These are phyloP conservation scores for Amanita molliuscula DNA, from an alignment of 768 basidiomycete genomes.

Conservation along the genomic window DNA sequence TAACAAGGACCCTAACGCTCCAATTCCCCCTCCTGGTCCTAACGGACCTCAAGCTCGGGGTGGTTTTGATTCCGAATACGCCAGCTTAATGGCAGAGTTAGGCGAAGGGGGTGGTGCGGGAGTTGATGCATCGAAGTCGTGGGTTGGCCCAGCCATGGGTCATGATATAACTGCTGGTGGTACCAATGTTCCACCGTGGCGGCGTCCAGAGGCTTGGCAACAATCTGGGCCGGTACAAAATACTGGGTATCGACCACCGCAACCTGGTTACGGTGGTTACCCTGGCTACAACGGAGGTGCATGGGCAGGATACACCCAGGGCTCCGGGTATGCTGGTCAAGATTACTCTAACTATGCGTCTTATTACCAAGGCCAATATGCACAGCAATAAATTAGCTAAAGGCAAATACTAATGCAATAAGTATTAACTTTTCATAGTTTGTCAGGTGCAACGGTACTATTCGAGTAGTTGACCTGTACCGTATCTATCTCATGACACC, in stretches of 20 bases:
- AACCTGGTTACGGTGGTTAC: slow-evolving; percentile 43
- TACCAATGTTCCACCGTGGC: slow-evolving; percentile 83
- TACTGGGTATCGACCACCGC: slow-evolving; percentile 64
- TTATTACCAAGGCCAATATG: slow-evolving; percentile 84
- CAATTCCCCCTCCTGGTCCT: slow-evolving; percentile 29
- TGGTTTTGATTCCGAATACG: slow-evolving; percentile 97
- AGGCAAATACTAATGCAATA: not conserved
- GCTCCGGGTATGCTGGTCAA: slow-evolving; percentile 40
- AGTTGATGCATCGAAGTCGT: slow-evolving; percentile 43
- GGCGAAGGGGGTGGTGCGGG: slow-evolving; percentile 66
- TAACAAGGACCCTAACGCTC: slow-evolving; percentile 80
- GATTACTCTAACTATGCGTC: slow-evolving; percentile 79
- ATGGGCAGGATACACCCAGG: slow-evolving; percentile 39
- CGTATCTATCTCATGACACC: slow-evolving; percentile 9
- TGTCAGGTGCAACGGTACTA: not conserved
- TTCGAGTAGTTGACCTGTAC: not conserved
- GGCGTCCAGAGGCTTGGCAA: slow-evolving; percentile 83
- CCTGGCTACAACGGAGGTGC: slow-evolving; percentile 20
- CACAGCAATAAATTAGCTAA: slow-evolving; percentile 50
- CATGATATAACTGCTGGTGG: slow-evolving; percentile 69
- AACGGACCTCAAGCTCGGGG: slow-evolving; percentile 51
- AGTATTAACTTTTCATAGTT: slow-evolving; percentile 2
- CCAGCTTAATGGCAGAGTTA: slow-evolving; percentile 94
- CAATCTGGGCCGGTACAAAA: slow-evolving; percentile 39
- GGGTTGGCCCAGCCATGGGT: slow-evolving; percentile 38